Evolutionary conservation across 2,329 filamentous ascomycete genomes (phyloP), one percentile per base, ranked within the genome.

Genomic region (Purpureocillium takamizusanense): DNA sequence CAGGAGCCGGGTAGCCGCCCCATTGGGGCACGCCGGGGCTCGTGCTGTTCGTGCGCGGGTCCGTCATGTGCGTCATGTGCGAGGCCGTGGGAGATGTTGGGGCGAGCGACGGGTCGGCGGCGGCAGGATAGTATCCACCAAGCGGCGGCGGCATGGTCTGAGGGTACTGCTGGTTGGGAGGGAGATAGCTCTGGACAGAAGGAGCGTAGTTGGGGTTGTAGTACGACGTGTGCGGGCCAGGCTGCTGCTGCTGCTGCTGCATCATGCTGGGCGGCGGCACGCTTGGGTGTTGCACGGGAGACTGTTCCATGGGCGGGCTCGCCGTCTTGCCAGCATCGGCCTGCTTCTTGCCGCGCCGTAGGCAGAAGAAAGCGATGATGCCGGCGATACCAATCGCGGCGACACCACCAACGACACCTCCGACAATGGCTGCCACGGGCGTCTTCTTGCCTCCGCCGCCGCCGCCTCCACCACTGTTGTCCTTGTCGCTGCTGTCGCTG

Each of bases 321-420:
- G 38, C 32, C 15, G 37, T 31, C 30, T 39, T 21, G 28, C 46
- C 38, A 13, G 42, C 27, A 17, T 28, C 15, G 45, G 23, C 34
- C 49, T 46, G 21, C 40, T 55, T 51, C 45, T 51, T 59, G 45
- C 51, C 57, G 30, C 40, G 46, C 40, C 59, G 52, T 35, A 61
- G 46, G 40, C 57, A 42, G 42, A 63, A 51, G 41, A 55, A 55
- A 8, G 53, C 41, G n/a, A 47, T 54, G 11, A 55, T 43, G 14
- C 45, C 52, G 14, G 52, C 39, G 36, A 60, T 41, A 18, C 46
- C 57, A 28, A 64, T 46, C 21, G 49, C 55, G 1, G 48, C 61
- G 8, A 64, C 42, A 35, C 61, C 61, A 12, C 60, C 61, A 4
- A 64, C 53, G 14, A 60, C 59, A 28, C 57, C 60, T 16, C 61